Evolutionary conservation across 106 monocot species (phyloP).

Genomic region (Allium cepa): DNA sequence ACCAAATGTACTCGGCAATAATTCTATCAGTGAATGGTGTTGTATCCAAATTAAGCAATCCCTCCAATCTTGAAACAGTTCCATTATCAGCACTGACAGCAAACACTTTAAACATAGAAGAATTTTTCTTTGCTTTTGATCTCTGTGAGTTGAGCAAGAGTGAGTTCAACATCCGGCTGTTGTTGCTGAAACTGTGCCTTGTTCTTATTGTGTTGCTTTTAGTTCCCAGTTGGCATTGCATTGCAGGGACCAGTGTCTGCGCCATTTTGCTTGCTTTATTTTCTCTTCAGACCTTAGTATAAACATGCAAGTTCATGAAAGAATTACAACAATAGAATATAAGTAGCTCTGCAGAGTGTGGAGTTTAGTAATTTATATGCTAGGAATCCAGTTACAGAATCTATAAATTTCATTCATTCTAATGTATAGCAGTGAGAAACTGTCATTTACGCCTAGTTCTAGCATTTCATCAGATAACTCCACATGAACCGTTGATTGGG

Average conservation of each 20-base stretch:
- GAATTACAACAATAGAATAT: not conserved
- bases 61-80: conserved; percentile 54
- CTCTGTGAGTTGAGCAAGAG: conserved; percentile 30
- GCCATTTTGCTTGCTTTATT: conserved; percentile 27
- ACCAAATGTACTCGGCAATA: conserved; percentile 91
- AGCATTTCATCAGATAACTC: no score
- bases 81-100: conserved; percentile 31
- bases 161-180: conserved; percentile 20
- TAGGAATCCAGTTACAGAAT: not conserved
- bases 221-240: conserved; percentile 48
- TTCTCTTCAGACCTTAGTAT: not conserved
- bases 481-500: no score
- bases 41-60: conserved; percentile 65
- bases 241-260: conserved; percentile 45
- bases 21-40: conserved; percentile 62
- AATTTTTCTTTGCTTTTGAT: conserved; percentile 17
- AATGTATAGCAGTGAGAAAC: no score
- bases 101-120: conserved; percentile 34
- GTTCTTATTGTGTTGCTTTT: conserved; percentile 13
- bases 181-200: conserved; percentile 15
- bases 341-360: not conserved
- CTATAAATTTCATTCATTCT: no score
- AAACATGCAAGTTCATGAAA: conserved; percentile 1
- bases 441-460: no score
- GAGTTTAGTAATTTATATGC: not conserved